Percentiles rank a stretch among this genome's conserved stretches.
These are phyloP conservation scores for Wickerhamiella occidentalis DNA, from an alignment of 805 yeast genomes.

Conservation along the genomic window DNA sequence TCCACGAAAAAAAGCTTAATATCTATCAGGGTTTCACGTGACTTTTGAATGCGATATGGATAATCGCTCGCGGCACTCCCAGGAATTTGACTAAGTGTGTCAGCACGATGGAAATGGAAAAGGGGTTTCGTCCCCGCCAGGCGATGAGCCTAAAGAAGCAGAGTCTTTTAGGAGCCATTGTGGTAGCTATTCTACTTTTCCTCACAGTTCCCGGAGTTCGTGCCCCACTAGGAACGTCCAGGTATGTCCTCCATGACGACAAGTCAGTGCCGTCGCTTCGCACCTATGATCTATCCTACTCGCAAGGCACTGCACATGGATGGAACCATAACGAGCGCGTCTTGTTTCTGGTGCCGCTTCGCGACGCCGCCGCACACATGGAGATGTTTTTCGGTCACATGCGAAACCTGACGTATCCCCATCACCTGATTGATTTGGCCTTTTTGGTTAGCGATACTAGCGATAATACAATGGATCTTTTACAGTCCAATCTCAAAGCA, in stretches of 20 bases:
- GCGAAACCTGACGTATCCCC: conserved; percentile 66
- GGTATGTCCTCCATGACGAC: conserved; percentile 19
- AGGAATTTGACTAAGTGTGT: conserved; percentile 1
- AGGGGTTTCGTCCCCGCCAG: conserved; percentile 12
- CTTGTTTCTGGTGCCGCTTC: conserved; percentile 73
- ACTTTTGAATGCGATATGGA: neutral
- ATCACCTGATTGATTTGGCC: conserved; percentile 60
- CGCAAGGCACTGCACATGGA: conserved; percentile 56
- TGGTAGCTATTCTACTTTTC: conserved; percentile 3
- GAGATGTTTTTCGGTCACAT: conserved; percentile 82
- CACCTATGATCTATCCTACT: conserved; percentile 60
- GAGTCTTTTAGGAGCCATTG: conserved; percentile 1
- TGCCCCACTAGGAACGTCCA: conserved; percentile 1
- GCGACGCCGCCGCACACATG: conserved; percentile 84
- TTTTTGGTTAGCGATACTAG: conserved; percentile 80
- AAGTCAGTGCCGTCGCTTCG: conserved; percentile 35
- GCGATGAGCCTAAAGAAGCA: conserved; percentile 3
- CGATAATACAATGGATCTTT: conserved; percentile 67
- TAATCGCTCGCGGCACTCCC: neutral
- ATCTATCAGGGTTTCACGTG: neutral
- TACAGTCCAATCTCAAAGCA: conserved; percentile 43
- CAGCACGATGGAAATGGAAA: conserved; percentile 3
- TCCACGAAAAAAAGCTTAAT: neutral
- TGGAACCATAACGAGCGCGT: conserved; percentile 73
- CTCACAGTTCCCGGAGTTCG: conserved; percentile 10